phyloP scores from a whole-genome alignment of 805 yeast species.

The Osmozyma mogii region DNA sequence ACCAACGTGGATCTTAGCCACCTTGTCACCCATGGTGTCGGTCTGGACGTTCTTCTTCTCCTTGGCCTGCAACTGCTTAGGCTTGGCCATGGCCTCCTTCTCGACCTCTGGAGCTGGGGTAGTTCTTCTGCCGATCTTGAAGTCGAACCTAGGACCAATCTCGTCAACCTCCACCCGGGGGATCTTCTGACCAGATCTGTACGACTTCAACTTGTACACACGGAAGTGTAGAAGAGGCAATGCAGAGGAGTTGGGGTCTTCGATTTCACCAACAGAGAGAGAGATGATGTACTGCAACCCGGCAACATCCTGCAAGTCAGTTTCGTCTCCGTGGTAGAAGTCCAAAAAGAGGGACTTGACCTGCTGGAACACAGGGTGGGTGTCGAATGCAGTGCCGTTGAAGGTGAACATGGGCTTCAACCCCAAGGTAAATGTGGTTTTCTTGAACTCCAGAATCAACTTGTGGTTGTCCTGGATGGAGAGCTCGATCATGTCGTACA shows the following conservation, averaged over 20 bases:
- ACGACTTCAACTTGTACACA: constrained; percentile 80
- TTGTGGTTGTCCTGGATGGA: constrained; percentile 59
- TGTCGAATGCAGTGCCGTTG: constrained; percentile 87
- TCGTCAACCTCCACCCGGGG: constrained; percentile 94
- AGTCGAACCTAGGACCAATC: constrained; percentile 92
- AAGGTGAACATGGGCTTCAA: constrained; percentile 90
- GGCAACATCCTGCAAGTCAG: constrained; percentile 83
- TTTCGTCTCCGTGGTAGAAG: constrained; percentile 79
- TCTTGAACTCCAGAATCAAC: constrained; percentile 71
- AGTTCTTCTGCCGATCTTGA: constrained; percentile 81
- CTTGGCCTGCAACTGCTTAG: constrained; percentile 75
- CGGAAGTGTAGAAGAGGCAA: constrained; percentile 83
- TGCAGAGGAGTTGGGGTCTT: constrained; percentile 62
- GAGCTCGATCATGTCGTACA: constrained; percentile 92
- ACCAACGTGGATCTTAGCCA: constrained; percentile 94
- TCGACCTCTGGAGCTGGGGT: constrained; percentile 80
- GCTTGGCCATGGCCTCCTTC: constrained; percentile 77
- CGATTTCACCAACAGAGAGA: constrained; percentile 65
- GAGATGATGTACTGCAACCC: constrained; percentile 90
- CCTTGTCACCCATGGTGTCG: constrained; percentile 90
- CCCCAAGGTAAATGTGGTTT: constrained; percentile 76
- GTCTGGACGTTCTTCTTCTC: constrained; percentile 82
- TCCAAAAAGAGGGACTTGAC: constrained; percentile 84
- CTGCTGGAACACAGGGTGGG: constrained; percentile 79
- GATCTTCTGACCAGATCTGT: constrained; percentile 73